Evolutionary conservation across 129 eudicot species (phyloP).

Genomic region (Helianthus tuberosus): DNA sequence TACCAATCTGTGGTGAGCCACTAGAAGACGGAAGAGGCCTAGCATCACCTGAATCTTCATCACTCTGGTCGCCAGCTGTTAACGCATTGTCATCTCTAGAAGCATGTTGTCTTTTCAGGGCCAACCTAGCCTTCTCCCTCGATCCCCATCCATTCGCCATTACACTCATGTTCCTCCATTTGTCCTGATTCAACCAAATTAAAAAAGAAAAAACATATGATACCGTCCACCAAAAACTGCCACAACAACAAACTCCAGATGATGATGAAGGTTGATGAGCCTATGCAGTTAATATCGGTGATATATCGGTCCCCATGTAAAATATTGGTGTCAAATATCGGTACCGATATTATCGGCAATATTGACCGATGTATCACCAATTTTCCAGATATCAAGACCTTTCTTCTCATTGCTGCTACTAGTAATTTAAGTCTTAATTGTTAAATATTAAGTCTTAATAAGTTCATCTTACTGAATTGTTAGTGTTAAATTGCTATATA

Average conservation of each 20-base stretch:
- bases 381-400: too few species aligned
- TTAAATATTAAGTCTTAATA: too few species aligned
- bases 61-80: constrained; percentile 48
- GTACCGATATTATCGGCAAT: too few species aligned
- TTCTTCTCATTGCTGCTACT: too few species aligned
- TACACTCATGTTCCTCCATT: constrained; percentile 99
- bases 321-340: too few species aligned
- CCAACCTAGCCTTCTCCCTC: constrained; percentile 82
- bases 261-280: neutral
- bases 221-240: neutral
- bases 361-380: too few species aligned
- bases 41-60: constrained; percentile 69
- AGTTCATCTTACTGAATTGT: too few species aligned
- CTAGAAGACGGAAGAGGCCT: constrained; percentile 63
- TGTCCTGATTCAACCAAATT: constrained; percentile 54
- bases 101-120: constrained; percentile 67
- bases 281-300: too few species aligned
- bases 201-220: neutral
- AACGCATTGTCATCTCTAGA: constrained; percentile 62
- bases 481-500: too few species aligned
- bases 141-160: constrained; percentile 98
- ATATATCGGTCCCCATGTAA: too few species aligned
- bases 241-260: neutral
- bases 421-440: too few species aligned
- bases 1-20: constrained; percentile 71